Percentiles rank a stretch among this genome's conserved stretches.
Evolutionary conservation across 768 basidiomycete species (phyloP).

Genomic region (Tephrocybe sp.): DNA sequence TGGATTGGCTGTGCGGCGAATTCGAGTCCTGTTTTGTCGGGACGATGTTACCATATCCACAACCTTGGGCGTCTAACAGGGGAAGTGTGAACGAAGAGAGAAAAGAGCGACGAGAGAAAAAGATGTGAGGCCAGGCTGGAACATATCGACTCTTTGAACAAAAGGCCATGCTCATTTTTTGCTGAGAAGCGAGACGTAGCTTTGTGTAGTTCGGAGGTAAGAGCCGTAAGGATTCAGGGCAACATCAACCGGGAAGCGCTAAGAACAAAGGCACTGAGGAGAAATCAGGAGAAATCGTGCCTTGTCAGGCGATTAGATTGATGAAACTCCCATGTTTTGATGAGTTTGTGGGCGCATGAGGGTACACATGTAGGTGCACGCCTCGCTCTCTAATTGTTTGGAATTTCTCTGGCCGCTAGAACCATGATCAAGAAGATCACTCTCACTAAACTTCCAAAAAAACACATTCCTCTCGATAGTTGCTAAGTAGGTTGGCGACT

Average conservation of each 20-base stretch:
- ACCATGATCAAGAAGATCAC: background rate
- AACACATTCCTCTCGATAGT: background rate
- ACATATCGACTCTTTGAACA: background rate
- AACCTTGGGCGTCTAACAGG: background rate
- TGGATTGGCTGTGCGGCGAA: background rate
- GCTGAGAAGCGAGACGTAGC: too few relatives aligned
- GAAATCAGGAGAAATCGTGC: background rate
- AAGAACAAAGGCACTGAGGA: background rate
- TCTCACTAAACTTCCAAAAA: too few relatives aligned
- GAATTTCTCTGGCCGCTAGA: background rate
- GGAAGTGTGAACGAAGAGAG: background rate
- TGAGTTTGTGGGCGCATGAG: too few relatives aligned
- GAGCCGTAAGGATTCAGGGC: too few relatives aligned
- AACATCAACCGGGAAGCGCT: background rate
- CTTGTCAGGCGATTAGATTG: too few relatives aligned
- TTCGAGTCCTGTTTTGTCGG: background rate
- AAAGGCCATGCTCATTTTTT: background rate
- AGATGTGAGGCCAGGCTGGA: background rate
- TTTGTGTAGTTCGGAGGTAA: conserved; percentile 4
- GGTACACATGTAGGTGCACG: too few relatives aligned
- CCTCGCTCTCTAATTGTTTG: too few relatives aligned
- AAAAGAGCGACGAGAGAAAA: background rate
- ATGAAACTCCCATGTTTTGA: too few relatives aligned
- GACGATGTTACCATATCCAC: background rate
- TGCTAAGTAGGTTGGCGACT: background rate